Base-by-base conservation (phyloP, 441 rosid genomes). In the Biscutella laevigata region DNA sequence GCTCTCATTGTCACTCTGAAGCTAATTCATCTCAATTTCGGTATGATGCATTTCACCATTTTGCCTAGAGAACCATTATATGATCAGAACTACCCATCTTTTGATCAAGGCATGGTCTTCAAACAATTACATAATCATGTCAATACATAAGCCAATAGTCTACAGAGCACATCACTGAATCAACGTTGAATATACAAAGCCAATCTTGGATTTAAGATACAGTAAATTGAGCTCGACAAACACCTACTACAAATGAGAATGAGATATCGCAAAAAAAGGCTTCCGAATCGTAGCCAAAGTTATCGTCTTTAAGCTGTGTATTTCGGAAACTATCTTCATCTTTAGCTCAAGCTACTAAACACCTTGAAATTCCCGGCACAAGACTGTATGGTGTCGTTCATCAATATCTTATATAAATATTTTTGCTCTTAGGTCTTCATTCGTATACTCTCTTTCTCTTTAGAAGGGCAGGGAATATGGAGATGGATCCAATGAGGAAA, bases 381-480 rank as follows among this genome's bases (percentile, higher is more conserved):
- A 7, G 32, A 41, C 49, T 36, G 22, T 12, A 50, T 29, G 22
- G 17, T 51, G 42, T 17, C 36, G 55, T 56, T 52, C 50, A 43
- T 52, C 37, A 37, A 43, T 51, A 57, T 48, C 7, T 43, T 37
- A 30, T 56, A 45, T 20, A 24, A 45, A 35, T 27, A n/a, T 26
- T 2, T 32, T 1, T 26, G 39, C 2, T 27, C 6, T 36, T 15
- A 7, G 5, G 19, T 51, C 58, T 61, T 81, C 68, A 88, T 72
- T 86, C 86, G 10, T 79, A 79, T 28, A 74, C 81, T 62, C 78
- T 86, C 77, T 88, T 92, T 76, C 85, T 75, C 79, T 88, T 92
- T 52, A 86, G 68, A 36, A 92, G 76, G 14, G 97, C 83, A 26
- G 97, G 99, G 45, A 88, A 29, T 65, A 92, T 78, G 38, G 81